Evolutionary conservation across 768 basidiomycete species (phyloP), one percentile per base, ranked within the genome.

Genomic region (Phallus indusiatus): DNA sequence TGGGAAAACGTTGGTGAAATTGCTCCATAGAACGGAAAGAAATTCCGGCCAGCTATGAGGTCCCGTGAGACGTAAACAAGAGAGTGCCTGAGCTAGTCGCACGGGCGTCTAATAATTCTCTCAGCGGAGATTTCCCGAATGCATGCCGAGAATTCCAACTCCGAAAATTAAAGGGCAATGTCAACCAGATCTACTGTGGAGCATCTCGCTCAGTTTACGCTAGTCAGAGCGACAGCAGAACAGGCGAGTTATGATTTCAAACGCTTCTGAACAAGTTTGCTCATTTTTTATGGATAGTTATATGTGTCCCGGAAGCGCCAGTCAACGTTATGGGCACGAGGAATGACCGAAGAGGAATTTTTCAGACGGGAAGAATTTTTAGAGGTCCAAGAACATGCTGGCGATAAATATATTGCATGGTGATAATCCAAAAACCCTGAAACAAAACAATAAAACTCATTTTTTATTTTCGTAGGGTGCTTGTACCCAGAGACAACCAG

Each of bases 401-500:
- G 62, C 16, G 68, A 79, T 52, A 76, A 71, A 52, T 63, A 80
- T 36, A 75, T 73, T 47, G 78, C 76, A 47, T 86, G 83, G 57
- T 59, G 21, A 20, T 48, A 50, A 16, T 51, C 3, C 3, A 46
- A 46, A 36, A 16, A 42, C 21, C 12, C 7, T n/a, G 9, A 14
- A 22, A n/a, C 18, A 28, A 6, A 48, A 14, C 7, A 17, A n/a
- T n/a, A 5, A 47, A 24, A 57, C 10, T n/a, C n/a, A n/a, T 21
- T 22, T 6, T 20, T 51, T 14, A 51, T 51, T 51, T 2, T 21
- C 28, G n/a, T 24, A 59, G 57, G 84, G 78, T 85, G 7, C 71
- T 86, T n/a, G 81, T 78, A 33, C 79, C 78, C 1, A 72, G 82
- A 53, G 70, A 73, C 53, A 68, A 81, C 56, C 77, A 81, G 0